Conservation (phyloP, 2,329 filamentous ascomycete genomes). For the Hortaea werneckii region DNA sequence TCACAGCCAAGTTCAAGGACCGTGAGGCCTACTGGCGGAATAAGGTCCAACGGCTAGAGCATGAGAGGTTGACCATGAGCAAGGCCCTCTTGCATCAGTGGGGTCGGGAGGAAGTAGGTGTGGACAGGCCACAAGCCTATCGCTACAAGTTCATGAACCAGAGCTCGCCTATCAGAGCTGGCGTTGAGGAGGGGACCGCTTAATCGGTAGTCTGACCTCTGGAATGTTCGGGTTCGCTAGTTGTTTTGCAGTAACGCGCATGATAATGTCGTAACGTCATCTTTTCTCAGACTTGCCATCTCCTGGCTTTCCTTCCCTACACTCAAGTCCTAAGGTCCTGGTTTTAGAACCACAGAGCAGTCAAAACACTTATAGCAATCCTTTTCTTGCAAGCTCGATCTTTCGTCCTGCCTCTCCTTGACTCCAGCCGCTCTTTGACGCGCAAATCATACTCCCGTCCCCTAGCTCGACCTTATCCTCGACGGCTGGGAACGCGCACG, state of each 20-base stretch:
- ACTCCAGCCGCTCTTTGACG: conserved; percentile 66
- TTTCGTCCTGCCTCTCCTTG: conserved; percentile 62
- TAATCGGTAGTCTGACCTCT: too few relatives aligned
- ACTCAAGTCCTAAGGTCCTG: too few relatives aligned
- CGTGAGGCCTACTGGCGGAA: conserved; percentile 16
- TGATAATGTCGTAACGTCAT: too few relatives aligned
- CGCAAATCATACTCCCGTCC: conserved; percentile 63
- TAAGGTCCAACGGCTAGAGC: conserved; percentile 15
- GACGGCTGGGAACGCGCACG: conserved; percentile 65
- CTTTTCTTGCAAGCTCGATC: conserved; percentile 70
- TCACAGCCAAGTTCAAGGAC: conserved; percentile 12
- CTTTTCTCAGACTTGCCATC: too few relatives aligned
- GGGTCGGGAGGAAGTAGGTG: conserved; percentile 49
- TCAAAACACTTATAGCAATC: conserved; percentile 45
- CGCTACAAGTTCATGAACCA: conserved; percentile 20
- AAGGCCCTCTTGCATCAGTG: conserved; percentile 65
- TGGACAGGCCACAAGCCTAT: conserved; percentile 23
- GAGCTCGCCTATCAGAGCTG: background rate
- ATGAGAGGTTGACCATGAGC: conserved; percentile 23
- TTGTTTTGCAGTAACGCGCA: too few relatives aligned
- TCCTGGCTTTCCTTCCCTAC: too few relatives aligned
- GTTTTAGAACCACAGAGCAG: too few relatives aligned
- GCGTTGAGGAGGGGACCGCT: too few relatives aligned
- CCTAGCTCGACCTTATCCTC: conserved; percentile 59
- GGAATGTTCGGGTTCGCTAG: too few relatives aligned